Evolutionary conservation across 805 yeast genomes (phyloP), one percentile per base, ranked within the genome.

Genomic region (Saturnispora mendoncae): DNA sequence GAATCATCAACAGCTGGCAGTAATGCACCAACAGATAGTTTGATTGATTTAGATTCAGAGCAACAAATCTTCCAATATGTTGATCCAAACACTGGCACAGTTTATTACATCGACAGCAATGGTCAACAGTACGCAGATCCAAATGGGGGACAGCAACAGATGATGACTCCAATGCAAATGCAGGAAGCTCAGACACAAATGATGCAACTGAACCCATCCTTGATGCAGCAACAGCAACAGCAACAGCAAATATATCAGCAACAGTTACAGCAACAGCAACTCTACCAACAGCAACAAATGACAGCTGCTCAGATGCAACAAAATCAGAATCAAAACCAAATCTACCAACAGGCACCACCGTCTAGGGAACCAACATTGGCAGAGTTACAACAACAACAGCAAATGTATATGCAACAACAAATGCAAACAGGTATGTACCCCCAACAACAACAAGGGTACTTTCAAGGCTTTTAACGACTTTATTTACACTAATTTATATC

Each of bases 81-180:
- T 17, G 88, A 82, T 51, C 86, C 87, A 2, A 64, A 71, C 6
- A 79, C 86, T 0, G 88, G 90, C 10, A 71, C 75, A 36, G 60
- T 80, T 4, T 69, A 73, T 26, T 82, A 81, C 51, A 73, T 81
- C 27, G 88, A 82, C 52, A 70, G 78, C 9, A 76, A 72, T 34
- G 80, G 80, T 2, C 86, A 80, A 51, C 83, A 80, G 51, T 72
- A 71, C 47, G 53, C 72, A 43, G 75, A 71, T 51, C 35, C 35
- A 19, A 32, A 32, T 13, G 17, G 25, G 4, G 35, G 35, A 6
- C 7, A 14, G 25, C 12, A 46, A 36, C 61, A 54, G 49, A 13
- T 50, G 32, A 44, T 46, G 19, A 48, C 48, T 48, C 47, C 66
- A 41, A n/a, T 46, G 30, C 43, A 39, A 23, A 44, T 28, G 41